Percentiles rank a stretch among this genome's conserved stretches.
Evolutionary conservation across 1,139 yeast species (phyloP).

Genomic region (Geotrichum macrosporum): DNA sequence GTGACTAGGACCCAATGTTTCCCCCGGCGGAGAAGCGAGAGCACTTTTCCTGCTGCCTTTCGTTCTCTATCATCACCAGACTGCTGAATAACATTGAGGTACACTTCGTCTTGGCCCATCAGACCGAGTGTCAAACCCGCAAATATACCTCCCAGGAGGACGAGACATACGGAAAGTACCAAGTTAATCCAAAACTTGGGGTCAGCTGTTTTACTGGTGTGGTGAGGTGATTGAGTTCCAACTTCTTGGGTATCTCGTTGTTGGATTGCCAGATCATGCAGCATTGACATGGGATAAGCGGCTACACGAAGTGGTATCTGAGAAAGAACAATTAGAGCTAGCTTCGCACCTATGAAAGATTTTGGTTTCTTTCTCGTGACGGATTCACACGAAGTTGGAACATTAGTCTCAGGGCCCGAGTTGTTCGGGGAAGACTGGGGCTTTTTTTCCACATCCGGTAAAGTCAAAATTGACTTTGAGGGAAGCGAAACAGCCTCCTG

Average conservation of each 20-base stretch:
- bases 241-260: conserved; percentile 32
- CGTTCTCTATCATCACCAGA: conserved; percentile 57
- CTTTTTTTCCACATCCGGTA: background rate
- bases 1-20: conserved; percentile 99
- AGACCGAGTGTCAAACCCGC: conserved; percentile 92
- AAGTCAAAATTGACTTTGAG: background rate
- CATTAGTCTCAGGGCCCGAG: background rate
- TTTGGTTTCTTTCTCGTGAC: background rate
- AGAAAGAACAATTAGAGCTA: conserved; percentile 25
- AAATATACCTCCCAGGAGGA: conserved; percentile 87
- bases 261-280: conserved; percentile 2
- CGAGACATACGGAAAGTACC: conserved; percentile 60
- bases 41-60: conserved; percentile 67
- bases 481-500: background rate
- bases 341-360: conserved; percentile 22
- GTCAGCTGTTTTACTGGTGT: conserved; percentile 30
- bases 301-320: conserved; percentile 24
- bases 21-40: conserved; percentile 69
- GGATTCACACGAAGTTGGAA: background rate
- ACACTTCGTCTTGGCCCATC: conserved; percentile 98
- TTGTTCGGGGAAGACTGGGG: background rate
- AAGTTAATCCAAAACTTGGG: conserved; percentile 51
- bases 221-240: conserved; percentile 37
- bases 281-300: conserved; percentile 5
- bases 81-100: conserved; percentile 46